Conservation (phyloP, 208 protist genomes). For the Trypanosoma brucei region DNA sequence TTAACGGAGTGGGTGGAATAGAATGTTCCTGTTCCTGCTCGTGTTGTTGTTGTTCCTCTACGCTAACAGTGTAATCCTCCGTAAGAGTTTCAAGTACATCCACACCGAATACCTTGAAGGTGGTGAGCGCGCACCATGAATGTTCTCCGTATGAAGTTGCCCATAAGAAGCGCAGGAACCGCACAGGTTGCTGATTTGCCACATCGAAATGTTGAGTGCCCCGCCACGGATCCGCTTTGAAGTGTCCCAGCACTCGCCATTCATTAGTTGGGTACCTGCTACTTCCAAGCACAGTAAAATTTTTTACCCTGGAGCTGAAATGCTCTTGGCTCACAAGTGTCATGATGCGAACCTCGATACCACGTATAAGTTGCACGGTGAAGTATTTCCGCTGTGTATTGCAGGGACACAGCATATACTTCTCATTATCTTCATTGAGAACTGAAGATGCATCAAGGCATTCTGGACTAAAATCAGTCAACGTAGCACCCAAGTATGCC, state of each 20-base stretch:
- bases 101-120: slow-evolving; percentile 29
- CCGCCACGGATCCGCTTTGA: slow-evolving; percentile 25
- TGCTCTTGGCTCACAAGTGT: slow-evolving; percentile 28
- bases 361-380: slow-evolving; percentile 37
- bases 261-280: slow-evolving; percentile 31
- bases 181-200: slow-evolving; percentile 21
- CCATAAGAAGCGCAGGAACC: slow-evolving; percentile 36
- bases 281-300: slow-evolving; percentile 36
- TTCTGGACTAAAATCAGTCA: slow-evolving; percentile 23
- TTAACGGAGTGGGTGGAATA: neutral
- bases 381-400: slow-evolving; percentile 23
- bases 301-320: slow-evolving; percentile 33
- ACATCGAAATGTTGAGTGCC: slow-evolving; percentile 35
- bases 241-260: slow-evolving; percentile 33
- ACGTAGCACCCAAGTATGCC: slow-evolving; percentile 28
- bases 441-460: slow-evolving; percentile 27
- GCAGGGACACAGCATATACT: slow-evolving; percentile 40
- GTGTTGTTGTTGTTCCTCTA: slow-evolving; percentile 5
- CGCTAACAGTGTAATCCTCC: slow-evolving; percentile 15
- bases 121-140: slow-evolving; percentile 38
- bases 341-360: slow-evolving; percentile 30
- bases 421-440: slow-evolving; percentile 29
- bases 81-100: slow-evolving; percentile 39
- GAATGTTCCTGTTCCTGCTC: neutral
- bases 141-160: slow-evolving; percentile 26